These are phyloP conservation scores for Xylaria palmicola DNA, from an alignment of 495 filamentous ascomycete genomes.

Conservation along the genomic window DNA sequence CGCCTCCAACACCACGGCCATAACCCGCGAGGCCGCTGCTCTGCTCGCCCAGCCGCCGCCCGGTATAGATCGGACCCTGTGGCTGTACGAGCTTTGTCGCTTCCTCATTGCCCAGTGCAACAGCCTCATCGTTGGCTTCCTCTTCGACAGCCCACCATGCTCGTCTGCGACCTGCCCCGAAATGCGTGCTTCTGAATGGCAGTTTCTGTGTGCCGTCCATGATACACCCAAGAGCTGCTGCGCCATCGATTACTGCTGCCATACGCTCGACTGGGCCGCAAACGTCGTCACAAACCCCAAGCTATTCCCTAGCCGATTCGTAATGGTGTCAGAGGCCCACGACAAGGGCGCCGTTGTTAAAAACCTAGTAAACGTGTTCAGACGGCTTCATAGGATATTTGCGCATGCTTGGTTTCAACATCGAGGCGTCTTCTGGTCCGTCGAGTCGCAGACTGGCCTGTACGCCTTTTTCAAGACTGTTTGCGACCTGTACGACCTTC, in stretches of 20 bases:
- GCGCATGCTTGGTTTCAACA: conserved; percentile 99
- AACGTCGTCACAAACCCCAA: conserved; percentile 87
- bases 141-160: conserved; percentile 85
- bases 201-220: conserved; percentile 97
- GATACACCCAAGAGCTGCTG: conserved; percentile 93
- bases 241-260: conserved; percentile 97
- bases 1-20: conserved; percentile 59
- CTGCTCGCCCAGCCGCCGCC: conserved; percentile 76
- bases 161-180: conserved; percentile 86
- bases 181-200: conserved; percentile 98
- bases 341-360: conserved; percentile 68
- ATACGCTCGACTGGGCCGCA: conserved; percentile 95
- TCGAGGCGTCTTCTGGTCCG: conserved; percentile 88
- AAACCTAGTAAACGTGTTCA: conserved; percentile 90
- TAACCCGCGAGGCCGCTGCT: conserved; percentile 69
- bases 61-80: conserved; percentile 77
- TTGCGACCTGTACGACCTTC: conserved; percentile 83
- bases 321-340: conserved; percentile 56
- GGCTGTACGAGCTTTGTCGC: conserved; percentile 97
- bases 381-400: conserved; percentile 92
- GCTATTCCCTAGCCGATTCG: conserved; percentile 86
- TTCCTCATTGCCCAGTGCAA: conserved; percentile 93
- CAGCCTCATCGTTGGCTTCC: conserved; percentile 83
- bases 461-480: conserved; percentile 97
- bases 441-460: conserved; percentile 82